phyloP scores from a whole-genome alignment of 257 asterid genomes.

The Osmanthus fragrans region DNA sequence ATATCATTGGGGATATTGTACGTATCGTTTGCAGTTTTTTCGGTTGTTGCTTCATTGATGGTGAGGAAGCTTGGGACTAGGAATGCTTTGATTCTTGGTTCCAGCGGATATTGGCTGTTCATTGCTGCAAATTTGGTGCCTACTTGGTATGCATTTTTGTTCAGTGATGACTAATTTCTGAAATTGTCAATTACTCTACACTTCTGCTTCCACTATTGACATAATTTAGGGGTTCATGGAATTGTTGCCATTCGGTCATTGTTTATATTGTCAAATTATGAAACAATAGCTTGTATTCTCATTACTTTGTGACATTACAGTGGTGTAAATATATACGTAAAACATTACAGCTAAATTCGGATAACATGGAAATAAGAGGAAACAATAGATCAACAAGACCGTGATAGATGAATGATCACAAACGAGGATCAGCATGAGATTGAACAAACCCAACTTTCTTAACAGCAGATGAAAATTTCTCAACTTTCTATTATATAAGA shows the following conservation, averaged over 20 bases:
- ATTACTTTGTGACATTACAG: not conserved
- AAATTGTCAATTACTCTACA: not conserved
- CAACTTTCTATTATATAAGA: not conserved
- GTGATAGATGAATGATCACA: not conserved
- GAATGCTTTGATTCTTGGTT: slow-evolving; percentile 81
- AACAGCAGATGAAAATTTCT: not conserved
- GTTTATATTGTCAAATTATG: not conserved
- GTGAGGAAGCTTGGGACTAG: slow-evolving; percentile 82
- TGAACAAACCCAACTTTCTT: not conserved
- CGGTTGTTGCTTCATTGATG: slow-evolving; percentile 76
- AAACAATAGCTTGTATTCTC: not conserved
- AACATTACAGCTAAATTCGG: not conserved
- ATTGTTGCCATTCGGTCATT: not conserved
- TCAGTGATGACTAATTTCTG: not conserved
- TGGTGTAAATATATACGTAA: not conserved
- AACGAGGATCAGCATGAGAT: not conserved
- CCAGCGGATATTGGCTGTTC: slow-evolving; percentile 89
- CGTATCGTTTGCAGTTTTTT: slow-evolving; percentile 71
- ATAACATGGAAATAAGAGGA: not conserved
- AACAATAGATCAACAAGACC: not conserved
- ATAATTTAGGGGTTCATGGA: not conserved
- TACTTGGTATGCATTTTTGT: slow-evolving; percentile 55
- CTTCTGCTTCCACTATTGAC: not conserved
- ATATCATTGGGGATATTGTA: slow-evolving; percentile 84
- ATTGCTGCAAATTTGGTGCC: slow-evolving; percentile 96